phyloP scores from a whole-genome alignment of 78 protist genomes.

The Emiliania huxleyi region DNA sequence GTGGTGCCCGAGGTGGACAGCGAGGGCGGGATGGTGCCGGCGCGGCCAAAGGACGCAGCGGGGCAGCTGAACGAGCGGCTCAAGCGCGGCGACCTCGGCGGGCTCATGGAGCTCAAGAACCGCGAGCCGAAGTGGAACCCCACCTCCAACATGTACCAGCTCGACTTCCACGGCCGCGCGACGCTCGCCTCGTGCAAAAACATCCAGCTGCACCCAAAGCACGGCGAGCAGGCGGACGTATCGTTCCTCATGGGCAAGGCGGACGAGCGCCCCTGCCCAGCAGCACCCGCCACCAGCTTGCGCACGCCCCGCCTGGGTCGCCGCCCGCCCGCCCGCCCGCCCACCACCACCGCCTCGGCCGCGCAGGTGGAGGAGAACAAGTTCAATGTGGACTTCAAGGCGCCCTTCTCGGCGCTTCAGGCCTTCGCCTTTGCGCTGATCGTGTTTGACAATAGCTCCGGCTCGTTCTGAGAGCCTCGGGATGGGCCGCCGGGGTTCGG shows the following conservation, averaged over 20 bases:
- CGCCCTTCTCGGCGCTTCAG: neutral
- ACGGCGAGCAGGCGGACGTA: too few species aligned
- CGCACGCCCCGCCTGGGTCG: too few species aligned
- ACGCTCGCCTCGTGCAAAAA: slow-evolving; percentile 1
- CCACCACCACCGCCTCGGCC: too few species aligned
- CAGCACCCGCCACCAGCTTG: too few species aligned
- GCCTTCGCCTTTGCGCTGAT: neutral
- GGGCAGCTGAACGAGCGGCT: too few species aligned
- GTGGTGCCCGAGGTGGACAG: neutral
- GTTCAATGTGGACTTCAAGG: neutral
- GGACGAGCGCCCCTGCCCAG: too few species aligned
- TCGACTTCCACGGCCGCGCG: slow-evolving; percentile 4
- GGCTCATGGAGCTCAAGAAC: neutral
- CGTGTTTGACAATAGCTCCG: neutral
- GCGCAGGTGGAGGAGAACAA: neutral
- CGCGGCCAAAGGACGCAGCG: neutral
- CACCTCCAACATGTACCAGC: neutral
- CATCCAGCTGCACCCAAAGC: neutral
- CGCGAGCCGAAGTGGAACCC: neutral
- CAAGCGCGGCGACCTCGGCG: neutral
- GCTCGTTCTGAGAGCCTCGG: too few species aligned
- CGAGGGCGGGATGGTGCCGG: neutral
- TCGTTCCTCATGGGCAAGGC: too few species aligned
- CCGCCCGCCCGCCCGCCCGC: too few species aligned
- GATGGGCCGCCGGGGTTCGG: too few species aligned